These are phyloP conservation scores for Nematocida homosporus DNA, from an alignment of 371 early-diverging fungal genomes.

Conservation along the genomic window DNA sequence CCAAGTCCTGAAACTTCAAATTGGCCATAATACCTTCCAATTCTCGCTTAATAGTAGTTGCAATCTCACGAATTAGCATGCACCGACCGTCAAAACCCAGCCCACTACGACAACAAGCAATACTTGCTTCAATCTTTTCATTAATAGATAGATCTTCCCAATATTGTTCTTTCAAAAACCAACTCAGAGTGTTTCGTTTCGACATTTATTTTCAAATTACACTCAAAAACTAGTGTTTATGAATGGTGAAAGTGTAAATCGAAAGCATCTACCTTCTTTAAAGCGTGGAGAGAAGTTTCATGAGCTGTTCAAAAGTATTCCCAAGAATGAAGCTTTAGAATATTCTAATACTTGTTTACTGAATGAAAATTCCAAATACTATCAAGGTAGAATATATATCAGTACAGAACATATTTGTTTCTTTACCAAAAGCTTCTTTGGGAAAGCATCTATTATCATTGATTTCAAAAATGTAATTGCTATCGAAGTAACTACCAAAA, in stretches of 20 bases:
- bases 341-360: conserved; percentile 40
- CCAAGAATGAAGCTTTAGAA: conserved; percentile 41
- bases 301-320: conserved; percentile 47
- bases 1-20: too few species aligned
- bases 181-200: not conserved
- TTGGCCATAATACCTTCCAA: too few species aligned
- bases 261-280: conserved; percentile 28
- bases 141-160: too few species aligned
- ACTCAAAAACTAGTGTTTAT: not conserved
- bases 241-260: conserved; percentile 1
- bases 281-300: conserved; percentile 47
- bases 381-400: conserved; percentile 46
- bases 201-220: conserved; percentile 13
- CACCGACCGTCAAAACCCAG: too few species aligned
- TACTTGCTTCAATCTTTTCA: too few species aligned
- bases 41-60: too few species aligned
- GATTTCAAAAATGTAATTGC: conserved; percentile 21
- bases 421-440: conserved; percentile 47
- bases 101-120: too few species aligned
- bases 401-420: conserved; percentile 50
- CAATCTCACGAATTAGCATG: too few species aligned
- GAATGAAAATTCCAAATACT: conserved; percentile 38
- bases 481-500: conserved; percentile 33
- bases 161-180: not conserved
- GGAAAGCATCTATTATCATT: conserved; percentile 26